Evolutionary conservation across 108 stramenopile species (phyloP), one percentile per base, ranked within the genome.

Genomic region (Skeletonema grethae): DNA sequence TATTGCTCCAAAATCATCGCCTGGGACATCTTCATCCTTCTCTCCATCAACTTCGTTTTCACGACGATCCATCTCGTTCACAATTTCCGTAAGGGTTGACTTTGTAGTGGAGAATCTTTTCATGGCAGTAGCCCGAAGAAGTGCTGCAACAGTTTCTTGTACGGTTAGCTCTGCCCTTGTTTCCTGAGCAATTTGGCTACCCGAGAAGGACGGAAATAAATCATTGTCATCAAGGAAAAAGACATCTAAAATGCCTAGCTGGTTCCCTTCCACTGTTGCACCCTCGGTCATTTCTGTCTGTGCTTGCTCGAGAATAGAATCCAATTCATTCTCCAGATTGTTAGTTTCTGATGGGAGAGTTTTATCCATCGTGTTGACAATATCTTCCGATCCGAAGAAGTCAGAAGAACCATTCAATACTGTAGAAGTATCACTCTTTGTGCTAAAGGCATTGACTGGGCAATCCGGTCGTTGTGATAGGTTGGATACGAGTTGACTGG

Each of bases 61-160:
- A 11, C 68, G 65, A 38, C 55, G 61, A 57, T 75, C 73, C 38
- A 78, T 74, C 32, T 73, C 67, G 7, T 46, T 12, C 10, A 80
- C 70, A 34, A 80, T 65, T 63, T 36, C 65, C 30, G 66, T 24
- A 24, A 69, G 65, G n/a, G 75, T 61, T 13, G 63, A 24, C 46
- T 84, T 84, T 5, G 71, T 64, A 0, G 29, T 53, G 22, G 72
- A 63, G 34, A 86, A 73, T 28, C 84, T 35, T 45, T 78, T 81
- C 58, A 77, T 57, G 6, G 87, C 76, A 55, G 80, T 72, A 10
- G 85, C 79, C 16, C 80, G 67, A 20, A 88, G 70, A 4, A 88
- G 56, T 2, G 70, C 72, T 16, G 85, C 80, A 25, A 84, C 71
- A 15, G 85, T 65, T 73, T 88, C 87, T 76, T 88, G 87, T 12